A percentile compares a stretch with the other conserved stretches of the same genome.
phyloP scores from a whole-genome alignment of 2,329 filamentous ascomycete species.

The Monilinia vaccinii-corymbosi region DNA sequence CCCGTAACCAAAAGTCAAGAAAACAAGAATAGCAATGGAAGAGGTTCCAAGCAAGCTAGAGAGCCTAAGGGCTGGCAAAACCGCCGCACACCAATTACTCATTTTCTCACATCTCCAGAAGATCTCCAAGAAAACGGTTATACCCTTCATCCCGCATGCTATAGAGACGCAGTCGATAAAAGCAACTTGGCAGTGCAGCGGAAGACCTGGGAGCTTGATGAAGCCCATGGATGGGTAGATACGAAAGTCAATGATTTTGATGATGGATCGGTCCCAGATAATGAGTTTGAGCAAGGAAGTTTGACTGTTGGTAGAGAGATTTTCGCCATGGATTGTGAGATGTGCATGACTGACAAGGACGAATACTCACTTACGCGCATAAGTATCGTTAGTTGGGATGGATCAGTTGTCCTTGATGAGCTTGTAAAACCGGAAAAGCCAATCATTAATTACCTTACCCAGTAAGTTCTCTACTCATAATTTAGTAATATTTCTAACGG shows the following conservation, averaged over 20 bases:
- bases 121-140: constrained; percentile 81
- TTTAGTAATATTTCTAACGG: constrained; percentile 18
- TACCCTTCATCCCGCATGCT: constrained; percentile 69
- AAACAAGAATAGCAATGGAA: constrained; percentile 34
- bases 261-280: constrained; percentile 59
- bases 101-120: constrained; percentile 62
- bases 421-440: constrained; percentile 82
- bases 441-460: constrained; percentile 89
- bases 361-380: constrained; percentile 81
- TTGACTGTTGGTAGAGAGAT: constrained; percentile 73
- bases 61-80: constrained; percentile 62
- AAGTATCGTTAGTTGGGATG: constrained; percentile 80
- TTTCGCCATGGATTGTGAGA: constrained; percentile 87
- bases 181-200: constrained; percentile 44
- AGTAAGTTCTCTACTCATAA: constrained; percentile 29
- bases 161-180: constrained; percentile 47
- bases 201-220: constrained; percentile 38
- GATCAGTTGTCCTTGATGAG: constrained; percentile 73
- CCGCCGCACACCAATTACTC: constrained; percentile 70
- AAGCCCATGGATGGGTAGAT: constrained; percentile 69
- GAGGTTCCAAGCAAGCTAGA: constrained; percentile 50
- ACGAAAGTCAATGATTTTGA: constrained; percentile 58
- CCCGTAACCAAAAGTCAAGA: constrained; percentile 63
- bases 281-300: constrained; percentile 69
- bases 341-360: constrained; percentile 80